These are phyloP conservation scores for Cyclotella kingstonii DNA, from an alignment of 108 stramenopile genomes.

Conservation along the genomic window DNA sequence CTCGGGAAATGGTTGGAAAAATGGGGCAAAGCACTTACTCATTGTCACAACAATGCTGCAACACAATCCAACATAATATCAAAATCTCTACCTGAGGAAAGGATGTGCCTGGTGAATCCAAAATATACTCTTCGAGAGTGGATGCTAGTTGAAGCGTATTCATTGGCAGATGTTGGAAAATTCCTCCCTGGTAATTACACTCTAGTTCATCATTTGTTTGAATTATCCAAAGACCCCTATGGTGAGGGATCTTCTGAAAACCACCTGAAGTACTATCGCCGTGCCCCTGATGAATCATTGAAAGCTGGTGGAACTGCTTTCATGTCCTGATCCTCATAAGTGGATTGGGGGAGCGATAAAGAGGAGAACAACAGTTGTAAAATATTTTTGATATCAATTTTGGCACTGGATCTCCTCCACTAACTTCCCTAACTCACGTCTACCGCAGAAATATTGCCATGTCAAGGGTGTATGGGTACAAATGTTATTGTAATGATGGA, in stretches of 20 bases:
- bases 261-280: constrained; percentile 59
- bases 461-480: too few species aligned
- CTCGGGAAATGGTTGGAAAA: constrained; percentile 59
- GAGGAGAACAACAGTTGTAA: too few species aligned
- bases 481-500: too few species aligned
- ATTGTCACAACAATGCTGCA: constrained; percentile 10
- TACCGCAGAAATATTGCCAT: too few species aligned
- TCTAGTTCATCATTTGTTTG: constrained; percentile 57
- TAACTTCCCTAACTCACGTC: too few species aligned
- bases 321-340: constrained; percentile 84
- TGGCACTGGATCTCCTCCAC: constrained; percentile 1
- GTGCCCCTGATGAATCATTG: constrained; percentile 63
- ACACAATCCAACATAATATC: constrained; percentile 7
- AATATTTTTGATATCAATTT: too few species aligned
- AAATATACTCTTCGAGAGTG: constrained; percentile 83
- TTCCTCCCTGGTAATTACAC: constrained; percentile 55
- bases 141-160: constrained; percentile 89
- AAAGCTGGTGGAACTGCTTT: constrained; percentile 81
- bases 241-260: constrained; percentile 64
- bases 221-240: constrained; percentile 68
- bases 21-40: constrained; percentile 59
- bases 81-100: constrained; percentile 33
- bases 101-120: constrained; percentile 68
- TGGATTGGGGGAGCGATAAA: constrained; percentile 34
- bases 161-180: constrained; percentile 51